phyloP scores from a whole-genome alignment of 805 yeast species.

The Candida hungchunana region DNA sequence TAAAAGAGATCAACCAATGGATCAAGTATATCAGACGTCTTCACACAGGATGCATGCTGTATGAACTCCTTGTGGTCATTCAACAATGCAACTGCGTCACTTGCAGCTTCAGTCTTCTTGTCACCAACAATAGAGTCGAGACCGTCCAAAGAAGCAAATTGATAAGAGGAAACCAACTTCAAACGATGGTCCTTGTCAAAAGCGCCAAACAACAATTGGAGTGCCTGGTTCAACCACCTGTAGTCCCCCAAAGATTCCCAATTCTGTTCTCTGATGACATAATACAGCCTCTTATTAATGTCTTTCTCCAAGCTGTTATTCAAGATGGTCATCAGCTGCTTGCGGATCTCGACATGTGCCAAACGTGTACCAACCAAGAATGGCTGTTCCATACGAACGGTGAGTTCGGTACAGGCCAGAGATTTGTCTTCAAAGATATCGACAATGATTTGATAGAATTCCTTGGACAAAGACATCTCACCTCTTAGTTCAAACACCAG shows the following conservation, averaged over 20 bases:
- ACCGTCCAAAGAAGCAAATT: slow-evolving; percentile 48
- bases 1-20: slow-evolving; percentile 82
- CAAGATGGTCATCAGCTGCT: slow-evolving; percentile 73
- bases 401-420: slow-evolving; percentile 78
- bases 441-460: slow-evolving; percentile 80
- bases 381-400: slow-evolving; percentile 94
- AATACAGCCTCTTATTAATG: slow-evolving; percentile 72
- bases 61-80: slow-evolving; percentile 33
- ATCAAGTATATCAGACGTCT: slow-evolving; percentile 55
- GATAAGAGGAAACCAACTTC: slow-evolving; percentile 44
- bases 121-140: slow-evolving; percentile 29
- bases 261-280: slow-evolving; percentile 89
- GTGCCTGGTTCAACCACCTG: slow-evolving; percentile 92
- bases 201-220: slow-evolving; percentile 79
- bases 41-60: slow-evolving; percentile 28
- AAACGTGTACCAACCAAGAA: slow-evolving; percentile 90
- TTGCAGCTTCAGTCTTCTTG: slow-evolving; percentile 18
- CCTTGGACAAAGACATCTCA: slow-evolving; percentile 69
- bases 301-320: slow-evolving; percentile 75
- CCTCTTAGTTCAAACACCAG: slow-evolving; percentile 87
- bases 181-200: slow-evolving; percentile 51
- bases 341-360: slow-evolving; percentile 68
- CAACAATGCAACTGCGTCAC: slow-evolving; percentile 26
- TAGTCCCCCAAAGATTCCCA: slow-evolving; percentile 95
- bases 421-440: slow-evolving; percentile 81